Evolutionary conservation across 148 eudicot species (phyloP), one percentile per base, ranked within the genome.

Genomic region (Rhododendron mucronatum): DNA sequence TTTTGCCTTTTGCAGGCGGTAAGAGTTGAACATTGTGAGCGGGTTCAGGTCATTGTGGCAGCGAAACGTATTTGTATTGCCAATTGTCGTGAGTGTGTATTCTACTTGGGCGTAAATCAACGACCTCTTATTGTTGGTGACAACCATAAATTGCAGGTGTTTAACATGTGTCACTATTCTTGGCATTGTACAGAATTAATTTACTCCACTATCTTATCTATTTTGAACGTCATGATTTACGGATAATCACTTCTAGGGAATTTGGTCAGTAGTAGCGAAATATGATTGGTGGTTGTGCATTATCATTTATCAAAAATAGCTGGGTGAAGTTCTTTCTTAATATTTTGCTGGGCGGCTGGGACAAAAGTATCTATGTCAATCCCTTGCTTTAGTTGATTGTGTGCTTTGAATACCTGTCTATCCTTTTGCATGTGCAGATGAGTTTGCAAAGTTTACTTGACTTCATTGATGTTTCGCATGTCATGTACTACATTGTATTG

Each of bases 1-100:
- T n/a, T 23, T 21, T 76, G n/a, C 16, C 16, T 82, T 55, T 37
- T 71, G 71, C 87, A 96, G 99, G 98, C 98, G 89, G 88, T 96
- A 87, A 90, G 98, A 91, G 91, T 96, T 82, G 98, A 96, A 88
- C 99, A 96, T 80, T 96, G 99, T 89, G 99, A 96, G 89, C 96
- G 99, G 86, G 98, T 96, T 90, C 99, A 96, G 83, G 90, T 96
- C 86, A 93, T 96, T 83, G 86, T 90, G 78, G 98, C 97, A 41
- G 93, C 98, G 80, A 96, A 94, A 82, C 94, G 98, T 73, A 91
- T 95, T 80, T 94, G 98, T 91, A 95, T 96, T 87, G 96, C 96
- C 86, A 96, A 95, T 91, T 96, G 99, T 90, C 99, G 99, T 8
- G 98, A 96, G 90, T 96, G 99, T 86, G 88, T 92, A 73, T 95